Conservation (phyloP, 495 filamentous ascomycete genomes). For the Tuber brumale region DNA sequence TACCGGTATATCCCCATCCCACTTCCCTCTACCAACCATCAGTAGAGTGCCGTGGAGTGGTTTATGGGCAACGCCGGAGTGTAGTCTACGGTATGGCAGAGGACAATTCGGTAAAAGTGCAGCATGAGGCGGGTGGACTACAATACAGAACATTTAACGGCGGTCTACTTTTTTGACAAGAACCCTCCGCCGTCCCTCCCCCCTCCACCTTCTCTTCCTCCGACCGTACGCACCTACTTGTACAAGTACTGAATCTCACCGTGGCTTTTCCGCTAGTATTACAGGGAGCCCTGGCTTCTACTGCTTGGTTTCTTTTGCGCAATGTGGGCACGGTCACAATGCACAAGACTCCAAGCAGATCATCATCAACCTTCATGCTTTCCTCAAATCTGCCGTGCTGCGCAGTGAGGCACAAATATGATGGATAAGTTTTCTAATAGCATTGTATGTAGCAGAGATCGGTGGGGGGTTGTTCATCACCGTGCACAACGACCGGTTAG, state of each 20-base stretch:
- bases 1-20: neutral
- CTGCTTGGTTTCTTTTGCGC: conserved; percentile 16
- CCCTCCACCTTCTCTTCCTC: neutral
- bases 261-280: neutral
- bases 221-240: neutral
- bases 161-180: neutral
- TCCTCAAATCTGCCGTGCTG: neutral
- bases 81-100: neutral
- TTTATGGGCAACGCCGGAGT: neutral
- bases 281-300: neutral
- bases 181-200: neutral
- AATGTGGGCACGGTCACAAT: conserved; percentile 34
- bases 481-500: neutral
- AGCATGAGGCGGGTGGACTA: neutral
- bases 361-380: conserved; percentile 12
- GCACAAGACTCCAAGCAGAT: conserved; percentile 22
- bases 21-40: neutral
- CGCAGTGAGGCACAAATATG: neutral
- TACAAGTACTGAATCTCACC: neutral
- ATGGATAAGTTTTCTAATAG: neutral
- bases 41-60: neutral
- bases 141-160: neutral
- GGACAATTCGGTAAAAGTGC: neutral
- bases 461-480: neutral
- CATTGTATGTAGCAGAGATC: neutral